phyloP scores from a whole-genome alignment of 768 basidiomycete species.

The Solioccasus polychromus region DNA sequence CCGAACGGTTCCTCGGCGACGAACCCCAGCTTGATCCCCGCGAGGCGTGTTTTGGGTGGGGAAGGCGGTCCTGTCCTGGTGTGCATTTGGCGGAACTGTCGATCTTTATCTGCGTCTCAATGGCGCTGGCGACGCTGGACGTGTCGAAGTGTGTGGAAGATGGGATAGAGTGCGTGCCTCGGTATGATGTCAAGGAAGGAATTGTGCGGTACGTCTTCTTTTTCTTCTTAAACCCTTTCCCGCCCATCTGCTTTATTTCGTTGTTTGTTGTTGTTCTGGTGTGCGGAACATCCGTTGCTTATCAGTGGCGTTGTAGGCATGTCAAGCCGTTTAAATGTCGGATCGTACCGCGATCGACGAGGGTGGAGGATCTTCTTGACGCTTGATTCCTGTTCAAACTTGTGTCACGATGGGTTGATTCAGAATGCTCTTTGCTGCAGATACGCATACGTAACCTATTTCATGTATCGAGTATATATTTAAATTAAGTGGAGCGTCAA shows the following conservation, averaged over 20 bases:
- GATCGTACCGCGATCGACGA: constrained; percentile 1
- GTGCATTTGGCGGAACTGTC: constrained; percentile 1
- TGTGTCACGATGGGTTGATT: too few relatives aligned
- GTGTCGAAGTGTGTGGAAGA: constrained; percentile 1
- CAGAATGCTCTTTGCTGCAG: too few relatives aligned
- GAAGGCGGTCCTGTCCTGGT: constrained; percentile 9
- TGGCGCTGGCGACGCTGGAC: constrained; percentile 7
- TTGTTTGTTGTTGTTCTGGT: too few relatives aligned
- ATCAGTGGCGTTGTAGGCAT: constrained; percentile 3
- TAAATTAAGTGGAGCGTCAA: too few relatives aligned
- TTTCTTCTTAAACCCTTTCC: too few relatives aligned
- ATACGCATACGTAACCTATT: too few relatives aligned
- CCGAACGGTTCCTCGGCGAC: constrained; percentile 8
- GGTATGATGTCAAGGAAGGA: neutral
- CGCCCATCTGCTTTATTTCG: too few relatives aligned
- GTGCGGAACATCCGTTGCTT: too few relatives aligned
- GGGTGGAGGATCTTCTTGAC: constrained; percentile 1
- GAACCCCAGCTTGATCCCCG: constrained; percentile 5
- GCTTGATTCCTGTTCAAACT: too few relatives aligned
- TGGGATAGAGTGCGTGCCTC: neutral
- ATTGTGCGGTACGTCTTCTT: neutral
- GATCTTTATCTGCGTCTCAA: constrained; percentile 7
- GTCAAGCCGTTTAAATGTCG: constrained; percentile 11
- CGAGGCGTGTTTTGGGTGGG: constrained; percentile 14
- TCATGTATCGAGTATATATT: too few relatives aligned